Conservation (phyloP, 495 filamentous ascomycete species). For the Opeltia flavorubescens region DNA sequence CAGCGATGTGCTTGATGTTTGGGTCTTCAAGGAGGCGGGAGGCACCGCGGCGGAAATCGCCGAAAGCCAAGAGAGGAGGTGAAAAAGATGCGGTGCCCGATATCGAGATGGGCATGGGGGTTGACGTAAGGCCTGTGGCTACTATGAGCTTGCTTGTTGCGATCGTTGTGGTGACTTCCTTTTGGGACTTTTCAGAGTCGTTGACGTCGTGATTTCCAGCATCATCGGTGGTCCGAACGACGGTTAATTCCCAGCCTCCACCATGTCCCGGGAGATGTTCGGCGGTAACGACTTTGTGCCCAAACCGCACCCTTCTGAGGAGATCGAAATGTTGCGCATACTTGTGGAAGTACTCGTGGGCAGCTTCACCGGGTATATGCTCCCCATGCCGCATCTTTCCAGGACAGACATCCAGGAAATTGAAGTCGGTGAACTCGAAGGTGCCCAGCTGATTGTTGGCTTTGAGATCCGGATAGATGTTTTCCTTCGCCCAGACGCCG, state of each 20-base stretch:
- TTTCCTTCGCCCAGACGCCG: constrained; percentile 53
- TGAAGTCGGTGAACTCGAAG: constrained; percentile 59
- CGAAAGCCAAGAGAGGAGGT: constrained; percentile 49
- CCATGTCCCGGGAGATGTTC: constrained; percentile 27
- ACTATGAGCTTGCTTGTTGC: constrained; percentile 43
- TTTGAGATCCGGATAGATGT: constrained; percentile 53
- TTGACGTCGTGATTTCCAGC: not conserved
- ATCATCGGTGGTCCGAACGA: not conserved
- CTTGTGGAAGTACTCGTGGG: constrained; percentile 51
- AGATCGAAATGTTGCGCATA: constrained; percentile 49
- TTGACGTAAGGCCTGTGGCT: constrained; percentile 55
- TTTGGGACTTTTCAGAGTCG: not conserved
- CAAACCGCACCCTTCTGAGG: constrained; percentile 35
- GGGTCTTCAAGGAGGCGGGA: constrained; percentile 19
- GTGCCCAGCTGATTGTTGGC: constrained; percentile 50
- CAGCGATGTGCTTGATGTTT: constrained; percentile 31
- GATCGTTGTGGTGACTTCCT: constrained; percentile 6
- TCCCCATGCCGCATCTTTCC: constrained; percentile 41
- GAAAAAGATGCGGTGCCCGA: constrained; percentile 35
- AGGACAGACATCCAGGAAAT: constrained; percentile 47
- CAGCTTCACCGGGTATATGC: constrained; percentile 52
- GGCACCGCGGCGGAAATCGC: constrained; percentile 36
- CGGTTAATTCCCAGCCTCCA: constrained; percentile 27
- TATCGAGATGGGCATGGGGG: constrained; percentile 39
- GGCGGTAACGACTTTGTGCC: constrained; percentile 35